Base-by-base conservation (phyloP, 2,329 filamentous ascomycete genomes). In the Talaromyces sp. region DNA sequence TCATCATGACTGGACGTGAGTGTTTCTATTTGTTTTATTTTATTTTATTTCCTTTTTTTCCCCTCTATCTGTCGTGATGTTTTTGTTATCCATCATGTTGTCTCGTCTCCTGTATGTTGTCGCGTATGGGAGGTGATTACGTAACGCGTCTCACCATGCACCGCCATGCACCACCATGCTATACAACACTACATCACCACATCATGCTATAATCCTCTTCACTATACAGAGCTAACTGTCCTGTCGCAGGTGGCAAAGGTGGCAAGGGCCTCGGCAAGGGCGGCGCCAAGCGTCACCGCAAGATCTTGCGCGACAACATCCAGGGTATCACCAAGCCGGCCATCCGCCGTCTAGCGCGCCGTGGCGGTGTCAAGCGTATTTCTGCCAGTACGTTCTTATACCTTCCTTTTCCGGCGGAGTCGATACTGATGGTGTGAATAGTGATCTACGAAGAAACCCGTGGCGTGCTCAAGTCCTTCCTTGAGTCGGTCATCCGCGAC, bases 321-420 rank as follows among this genome's bases (percentile, higher is more conserved):
- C 93, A 97, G 84, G 93, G 93, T 82, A 97, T 98, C 78, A 98
- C 93, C 77, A 98, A 98, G 89, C 93, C 93, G 71, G 93, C 93
- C 70, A 98, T 98, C 81, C 90, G 93, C 73, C 93, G 93, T 96
- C 93, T 98, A 77, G 93, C 93, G 67, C 93, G 93, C 83, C 93
- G 93, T 96, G 93, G 93, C 79, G 93, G 93, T 93, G 93, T 97
- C 86, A 97, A 97, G 91, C 93, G 93, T 96, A 97, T 97, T 75
- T 96, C 93, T 73, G 93, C 93, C 77, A 96, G 59, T 61, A 17
- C 26, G 59, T 58, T 21, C 26, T 27, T 27, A n/a, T 13, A 10
- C 29, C 19, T 29, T 41, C 51, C 3, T 13, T 35, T 32, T 4
- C 13, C 54, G 1, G 8, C 14, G 5, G 41, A n/a, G n/a, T 32